Evolutionary conservation across 2,329 filamentous ascomycete species (phyloP).

Genomic region (Fusarium humuli): DNA sequence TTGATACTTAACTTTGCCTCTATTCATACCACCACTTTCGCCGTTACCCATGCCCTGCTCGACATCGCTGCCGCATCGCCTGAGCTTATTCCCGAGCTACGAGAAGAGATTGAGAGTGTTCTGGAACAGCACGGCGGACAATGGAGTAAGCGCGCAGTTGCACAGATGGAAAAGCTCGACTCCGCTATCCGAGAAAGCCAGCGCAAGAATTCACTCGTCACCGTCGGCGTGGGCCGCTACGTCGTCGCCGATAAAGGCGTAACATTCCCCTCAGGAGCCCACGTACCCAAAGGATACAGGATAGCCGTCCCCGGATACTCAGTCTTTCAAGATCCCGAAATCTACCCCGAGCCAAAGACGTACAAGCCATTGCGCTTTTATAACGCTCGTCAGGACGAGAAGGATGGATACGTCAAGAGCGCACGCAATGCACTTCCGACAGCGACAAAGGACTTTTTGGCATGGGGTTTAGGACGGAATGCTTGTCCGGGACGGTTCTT

Average conservation of each 20-base stretch:
- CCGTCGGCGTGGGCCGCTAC: not conserved
- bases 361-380: constrained; percentile 11
- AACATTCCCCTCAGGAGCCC: constrained; percentile 2
- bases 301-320: constrained; percentile 13
- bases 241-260: constrained; percentile 6
- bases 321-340: constrained; percentile 1
- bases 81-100: not conserved
- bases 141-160: constrained; percentile 2
- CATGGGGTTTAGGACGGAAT: constrained; percentile 7
- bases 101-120: not conserved
- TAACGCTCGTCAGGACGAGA: not conserved
- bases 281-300: constrained; percentile 4
- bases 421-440: constrained; percentile 6
- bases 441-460: not conserved
- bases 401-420: not conserved
- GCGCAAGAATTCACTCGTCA: constrained; percentile 12
- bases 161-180: constrained; percentile 12
- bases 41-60: constrained; percentile 5
- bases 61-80: constrained; percentile 6
- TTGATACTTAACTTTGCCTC: constrained; percentile 12
- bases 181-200: constrained; percentile 22
- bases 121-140: not conserved
- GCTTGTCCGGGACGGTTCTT: constrained; percentile 11
- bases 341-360: not conserved
- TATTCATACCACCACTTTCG: constrained; percentile 16